Evolutionary conservation across 2,329 filamentous ascomycete genomes (phyloP).

Genomic region (Conoideocrella luteorostrata): DNA sequence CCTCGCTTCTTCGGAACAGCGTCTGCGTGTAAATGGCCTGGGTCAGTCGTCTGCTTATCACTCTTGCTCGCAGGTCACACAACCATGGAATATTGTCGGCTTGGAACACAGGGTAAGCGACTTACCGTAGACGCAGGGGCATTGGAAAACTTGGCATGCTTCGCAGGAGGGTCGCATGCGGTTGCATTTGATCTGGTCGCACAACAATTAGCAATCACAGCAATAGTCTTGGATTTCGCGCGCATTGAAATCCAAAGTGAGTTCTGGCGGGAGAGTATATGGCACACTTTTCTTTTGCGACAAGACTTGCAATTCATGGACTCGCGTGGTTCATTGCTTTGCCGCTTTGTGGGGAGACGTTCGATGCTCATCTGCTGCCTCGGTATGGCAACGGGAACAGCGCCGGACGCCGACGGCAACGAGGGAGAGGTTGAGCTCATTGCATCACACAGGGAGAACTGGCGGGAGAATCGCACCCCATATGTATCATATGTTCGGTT

Average conservation of each 20-base stretch:
- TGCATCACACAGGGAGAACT: slow-evolving; percentile 5
- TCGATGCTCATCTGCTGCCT: slow-evolving; percentile 77
- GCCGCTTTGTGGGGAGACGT: slow-evolving; percentile 63
- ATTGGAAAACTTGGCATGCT: slow-evolving; percentile 84
- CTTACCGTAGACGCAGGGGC: slow-evolving; percentile 80
- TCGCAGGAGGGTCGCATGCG: slow-evolving; percentile 77
- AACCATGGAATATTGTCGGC: too few relatives aligned
- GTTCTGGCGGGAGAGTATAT: neutral
- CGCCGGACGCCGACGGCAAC: neutral
- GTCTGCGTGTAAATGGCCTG: slow-evolving; percentile 44
- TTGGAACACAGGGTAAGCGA: too few relatives aligned
- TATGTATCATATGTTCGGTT: slow-evolving; percentile 1
- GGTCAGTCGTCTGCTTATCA: neutral
- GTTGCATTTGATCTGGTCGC: slow-evolving; percentile 79
- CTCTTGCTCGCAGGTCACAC: too few relatives aligned
- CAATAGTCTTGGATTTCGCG: too few relatives aligned
- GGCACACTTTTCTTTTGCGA: slow-evolving; percentile 76
- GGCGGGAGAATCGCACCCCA: neutral
- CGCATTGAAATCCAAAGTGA: neutral
- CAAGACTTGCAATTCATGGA: slow-evolving; percentile 96
- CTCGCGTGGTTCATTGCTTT: slow-evolving; percentile 72
- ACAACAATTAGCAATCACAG: slow-evolving; percentile 1
- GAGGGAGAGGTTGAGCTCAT: slow-evolving; percentile 22
- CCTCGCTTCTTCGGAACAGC: slow-evolving; percentile 85
- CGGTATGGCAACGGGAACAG: slow-evolving; percentile 52